Evolutionary conservation across 2,329 filamentous ascomycete species (phyloP), one percentile per base, ranked within the genome.

Genomic region (Cercospora sesami): DNA sequence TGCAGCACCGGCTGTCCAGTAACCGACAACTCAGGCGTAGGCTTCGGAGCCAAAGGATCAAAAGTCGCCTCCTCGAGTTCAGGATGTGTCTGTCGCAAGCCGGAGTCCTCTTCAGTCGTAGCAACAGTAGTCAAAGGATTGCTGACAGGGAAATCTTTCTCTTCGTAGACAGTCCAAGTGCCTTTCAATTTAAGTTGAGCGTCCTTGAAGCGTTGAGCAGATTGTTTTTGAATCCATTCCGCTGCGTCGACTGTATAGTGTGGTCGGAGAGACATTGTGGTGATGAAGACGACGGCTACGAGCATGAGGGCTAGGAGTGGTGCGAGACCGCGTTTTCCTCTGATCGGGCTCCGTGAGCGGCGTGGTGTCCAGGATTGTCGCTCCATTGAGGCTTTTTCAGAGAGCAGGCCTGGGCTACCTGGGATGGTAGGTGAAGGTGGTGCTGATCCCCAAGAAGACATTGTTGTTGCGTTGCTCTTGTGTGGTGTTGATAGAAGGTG

Each of bases 91-190:
- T 57, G 48, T 30, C 62, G 53, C 51, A 58, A 12, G 0, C 62
- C 33, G 8, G 31, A 42, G 9, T 64, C 51, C 33, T 65, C 45
- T 53, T 65, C 57, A 3, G 42, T 55, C 23, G 59, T 63, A 5
- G 63, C 67, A 18, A 64, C 64, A 16, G 60, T 16, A 14, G 64
- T 60, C 16, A 45, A 18, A 18, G 67, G 67, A 45, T 68, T 68
- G 45, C 58, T 65, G 10, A 64, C 60, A 6, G 63, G 63, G 31
- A 68, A 68, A 18, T 68, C 51, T 60, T 63, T 62, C 21, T 65
- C 67, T 16, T 68, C 67, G 16, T 68, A 68, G 12, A 59, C 45
- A 4, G 51, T 68, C 67, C 67, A 68, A 7, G 63, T 60, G 42
- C 67, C 67, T 55, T 63, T 68, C 3, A 68, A 9, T 23, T 68